Conservation (phyloP, 192 early-diverging fungal species). For the Rhizophlyctis rosea region DNA sequence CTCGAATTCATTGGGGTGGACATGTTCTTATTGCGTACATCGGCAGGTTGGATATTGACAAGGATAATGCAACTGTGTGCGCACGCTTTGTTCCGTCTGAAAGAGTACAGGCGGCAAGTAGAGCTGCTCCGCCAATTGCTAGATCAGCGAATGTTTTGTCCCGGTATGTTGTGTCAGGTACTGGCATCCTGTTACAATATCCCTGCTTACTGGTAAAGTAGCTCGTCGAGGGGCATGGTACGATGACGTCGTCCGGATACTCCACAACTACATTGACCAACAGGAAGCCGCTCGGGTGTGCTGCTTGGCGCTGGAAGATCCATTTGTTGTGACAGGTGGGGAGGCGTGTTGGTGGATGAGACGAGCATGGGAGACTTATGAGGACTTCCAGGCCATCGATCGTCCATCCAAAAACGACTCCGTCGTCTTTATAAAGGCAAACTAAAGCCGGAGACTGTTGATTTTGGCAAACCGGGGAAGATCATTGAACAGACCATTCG, state of each 20-base stretch:
- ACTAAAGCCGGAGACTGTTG: not conserved
- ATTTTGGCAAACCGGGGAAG: not conserved
- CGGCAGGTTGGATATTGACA: conserved; percentile 27
- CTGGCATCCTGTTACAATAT: too few species aligned
- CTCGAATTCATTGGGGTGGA: too few species aligned
- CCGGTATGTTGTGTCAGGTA: conserved; percentile 1
- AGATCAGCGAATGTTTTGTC: conserved; percentile 15
- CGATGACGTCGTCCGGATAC: conserved; percentile 26
- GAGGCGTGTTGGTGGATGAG: too few species aligned
- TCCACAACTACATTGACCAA: conserved; percentile 4
- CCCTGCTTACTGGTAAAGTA: too few species aligned
- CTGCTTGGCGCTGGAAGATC: conserved; percentile 27
- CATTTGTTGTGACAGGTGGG: conserved; percentile 21
- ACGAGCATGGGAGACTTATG: too few species aligned
- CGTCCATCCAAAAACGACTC: not conserved
- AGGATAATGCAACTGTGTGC: conserved; percentile 22
- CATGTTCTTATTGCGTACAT: not conserved
- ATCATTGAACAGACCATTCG: not conserved
- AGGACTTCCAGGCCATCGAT: conserved; percentile 8
- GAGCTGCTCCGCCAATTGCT: conserved; percentile 17
- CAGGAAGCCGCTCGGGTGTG: conserved; percentile 22
- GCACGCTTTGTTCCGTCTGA: conserved; percentile 2
- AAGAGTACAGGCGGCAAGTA: conserved; percentile 3
- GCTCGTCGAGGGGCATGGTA: conserved; percentile 31
- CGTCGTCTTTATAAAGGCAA: conserved; percentile 4